Evolutionary conservation across 768 basidiomycete genomes (phyloP), one percentile per base, ranked within the genome.

Genomic region (Rubroboletus satanas): DNA sequence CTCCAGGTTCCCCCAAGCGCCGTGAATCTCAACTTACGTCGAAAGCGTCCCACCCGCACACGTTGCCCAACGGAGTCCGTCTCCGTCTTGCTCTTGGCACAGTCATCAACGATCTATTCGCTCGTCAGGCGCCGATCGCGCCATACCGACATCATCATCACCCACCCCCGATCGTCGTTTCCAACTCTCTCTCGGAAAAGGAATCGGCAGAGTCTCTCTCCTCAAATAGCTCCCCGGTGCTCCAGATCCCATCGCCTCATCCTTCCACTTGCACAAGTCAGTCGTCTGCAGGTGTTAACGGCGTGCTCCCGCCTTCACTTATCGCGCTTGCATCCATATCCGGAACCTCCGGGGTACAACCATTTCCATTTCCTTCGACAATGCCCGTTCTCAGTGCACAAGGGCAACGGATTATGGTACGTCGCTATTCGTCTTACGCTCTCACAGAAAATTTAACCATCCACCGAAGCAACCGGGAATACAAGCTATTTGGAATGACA

Each of bases 21-120:
- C 73, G 59, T 58, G 58, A 55, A 38, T 46, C 47, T 23, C 65
- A 51, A 2, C n/a, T 35, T 2, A 26, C 53, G 2, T 12, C 77
- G 32, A 62, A 75, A 41, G 66, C 70, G 26, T 62, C 68, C 4
- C 77, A 83, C 55, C 82, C 80, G 9, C 85, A 89, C 58, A 82
- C 76, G 1, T 72, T 93, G 5, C 90, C 90, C 0, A 90, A 92
- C 59, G 89, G 89, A 12, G 88, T 93, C 35, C 80, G 91, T 7
- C 76, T 93, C 46, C 78, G 90, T 29, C 77, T 93, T 6, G 85
- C 86, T 1, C 74, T 93, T 35, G 83, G 83, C 2, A 86, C 87
- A 0, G 82, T 93, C 51, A 79, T 92, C 69, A 92, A 92, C 59
- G 90, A 92, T 61, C 72, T 93, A 7, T 92, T 92, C 64, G 84